Evolutionary conservation across 2,329 filamentous ascomycete genomes (phyloP).

Genomic region (Trichoderma sp.): DNA sequence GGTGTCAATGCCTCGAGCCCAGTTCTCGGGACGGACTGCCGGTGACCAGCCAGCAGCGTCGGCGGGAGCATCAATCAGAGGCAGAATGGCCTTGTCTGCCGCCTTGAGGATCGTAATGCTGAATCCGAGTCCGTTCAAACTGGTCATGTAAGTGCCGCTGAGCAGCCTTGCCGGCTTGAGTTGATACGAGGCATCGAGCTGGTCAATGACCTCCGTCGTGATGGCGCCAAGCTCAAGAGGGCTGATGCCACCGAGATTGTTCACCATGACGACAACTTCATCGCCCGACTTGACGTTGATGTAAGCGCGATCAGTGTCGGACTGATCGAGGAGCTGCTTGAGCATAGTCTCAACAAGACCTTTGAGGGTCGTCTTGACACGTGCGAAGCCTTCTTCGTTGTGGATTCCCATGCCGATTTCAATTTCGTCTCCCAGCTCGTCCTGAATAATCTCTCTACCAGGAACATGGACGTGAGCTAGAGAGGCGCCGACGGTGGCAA

Average conservation of each 20-base stretch:
- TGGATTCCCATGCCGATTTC: conserved; percentile 51
- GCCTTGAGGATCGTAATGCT: conserved; percentile 56
- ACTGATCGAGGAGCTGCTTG: conserved; percentile 59
- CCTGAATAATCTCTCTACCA: conserved; percentile 43
- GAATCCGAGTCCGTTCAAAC: conserved; percentile 71
- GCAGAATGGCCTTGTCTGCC: conserved; percentile 58
- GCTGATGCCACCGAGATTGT: conserved; percentile 33
- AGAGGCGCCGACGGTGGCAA: conserved; percentile 55
- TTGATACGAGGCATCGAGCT: conserved; percentile 29
- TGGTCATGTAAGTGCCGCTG: conserved; percentile 66
- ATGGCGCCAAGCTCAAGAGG: conserved; percentile 33
- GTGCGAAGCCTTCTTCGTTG: conserved; percentile 45
- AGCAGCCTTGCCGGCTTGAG: conserved; percentile 52
- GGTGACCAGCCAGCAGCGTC: conserved; percentile 67
- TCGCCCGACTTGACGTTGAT: conserved; percentile 49
- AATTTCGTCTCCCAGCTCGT: conserved; percentile 55
- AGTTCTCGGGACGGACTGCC: conserved; percentile 28
- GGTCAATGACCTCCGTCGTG: conserved; percentile 30
- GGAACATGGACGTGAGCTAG: conserved; percentile 59
- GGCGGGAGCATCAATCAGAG: conserved; percentile 67
- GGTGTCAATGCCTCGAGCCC: conserved; percentile 28
- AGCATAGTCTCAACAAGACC: conserved; percentile 64
- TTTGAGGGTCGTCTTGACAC: conserved; percentile 51
- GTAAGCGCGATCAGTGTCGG: conserved; percentile 58
- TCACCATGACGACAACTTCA: conserved; percentile 33